These are phyloP conservation scores for Helianthus tuberosus DNA, from an alignment of 129 eudicot genomes.

Conservation along the genomic window DNA sequence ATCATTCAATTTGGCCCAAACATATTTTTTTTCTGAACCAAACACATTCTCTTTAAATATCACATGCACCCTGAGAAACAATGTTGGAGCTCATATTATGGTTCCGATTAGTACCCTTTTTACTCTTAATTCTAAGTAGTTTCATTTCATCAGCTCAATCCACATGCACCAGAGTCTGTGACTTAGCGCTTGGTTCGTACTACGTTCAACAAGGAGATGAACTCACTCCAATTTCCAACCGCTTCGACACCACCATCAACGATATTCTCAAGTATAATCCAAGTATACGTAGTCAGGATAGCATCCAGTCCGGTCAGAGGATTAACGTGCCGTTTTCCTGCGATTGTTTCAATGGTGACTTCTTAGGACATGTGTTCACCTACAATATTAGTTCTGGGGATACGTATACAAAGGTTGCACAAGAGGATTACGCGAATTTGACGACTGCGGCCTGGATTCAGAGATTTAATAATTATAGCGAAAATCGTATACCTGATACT, in stretches of 20 bases:
- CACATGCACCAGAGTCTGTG: conserved; percentile 59
- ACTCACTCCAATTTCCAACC: conserved; percentile 39
- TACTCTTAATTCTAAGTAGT: conserved; percentile 3
- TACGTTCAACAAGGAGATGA: conserved; percentile 27
- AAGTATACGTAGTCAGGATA: conserved; percentile 47
- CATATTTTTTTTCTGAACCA: background rate
- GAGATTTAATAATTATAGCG: conserved; percentile 44
- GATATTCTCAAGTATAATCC: conserved; percentile 48
- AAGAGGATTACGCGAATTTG: conserved; percentile 56
- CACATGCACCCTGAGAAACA: conserved; percentile 30
- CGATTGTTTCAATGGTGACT: conserved; percentile 50
- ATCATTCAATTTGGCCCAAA: conserved; percentile 11
- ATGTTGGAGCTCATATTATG: conserved; percentile 28
- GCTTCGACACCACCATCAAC: background rate
- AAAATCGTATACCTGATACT: conserved; percentile 52
- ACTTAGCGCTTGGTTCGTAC: conserved; percentile 70
- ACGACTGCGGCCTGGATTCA: conserved; percentile 49
- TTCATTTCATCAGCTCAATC: conserved; percentile 34
- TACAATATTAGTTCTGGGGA: conserved; percentile 40
- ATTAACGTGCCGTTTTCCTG: conserved; percentile 73
- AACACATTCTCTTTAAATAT: conserved; percentile 13
- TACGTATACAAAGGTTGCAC: conserved; percentile 51
- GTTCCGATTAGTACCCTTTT: background rate
- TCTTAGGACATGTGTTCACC: conserved; percentile 58
- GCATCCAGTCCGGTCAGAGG: conserved; percentile 18